phyloP scores from a whole-genome alignment of 2,329 filamentous ascomycete species.

The Fusarium vanettenii region DNA sequence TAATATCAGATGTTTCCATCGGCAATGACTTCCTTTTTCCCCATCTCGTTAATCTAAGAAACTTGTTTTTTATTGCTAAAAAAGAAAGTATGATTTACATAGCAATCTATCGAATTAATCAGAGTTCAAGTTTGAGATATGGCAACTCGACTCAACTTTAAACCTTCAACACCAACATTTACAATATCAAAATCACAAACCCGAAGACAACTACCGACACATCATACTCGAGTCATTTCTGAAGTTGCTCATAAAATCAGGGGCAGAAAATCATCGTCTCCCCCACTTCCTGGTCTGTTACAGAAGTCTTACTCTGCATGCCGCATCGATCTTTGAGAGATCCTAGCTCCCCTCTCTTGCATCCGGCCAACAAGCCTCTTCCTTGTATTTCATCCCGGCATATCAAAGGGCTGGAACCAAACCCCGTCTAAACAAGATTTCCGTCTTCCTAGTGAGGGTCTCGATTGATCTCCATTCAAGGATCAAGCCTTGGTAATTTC shows the following conservation, averaged over 20 bases:
- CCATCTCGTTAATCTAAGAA: slow-evolving; percentile 3
- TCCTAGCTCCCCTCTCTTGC: background rate
- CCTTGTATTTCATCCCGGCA: background rate
- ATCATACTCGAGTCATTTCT: background rate
- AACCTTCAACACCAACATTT: background rate
- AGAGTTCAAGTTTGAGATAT: background rate
- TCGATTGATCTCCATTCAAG: background rate
- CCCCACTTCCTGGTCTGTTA: slow-evolving; percentile 1
- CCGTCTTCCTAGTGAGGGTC: background rate
- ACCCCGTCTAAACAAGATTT: background rate
- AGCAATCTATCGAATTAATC: background rate
- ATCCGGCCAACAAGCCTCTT: background rate
- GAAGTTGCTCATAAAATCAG: background rate
- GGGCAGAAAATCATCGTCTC: background rate
- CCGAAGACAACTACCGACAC: background rate
- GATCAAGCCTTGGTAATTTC: background rate
- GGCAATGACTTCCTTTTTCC: background rate
- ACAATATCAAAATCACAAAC: background rate
- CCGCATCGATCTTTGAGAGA: slow-evolving; percentile 3
- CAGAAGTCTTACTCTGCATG: slow-evolving; percentile 5
- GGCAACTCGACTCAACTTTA: background rate
- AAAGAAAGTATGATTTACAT: background rate
- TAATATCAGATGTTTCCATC: background rate
- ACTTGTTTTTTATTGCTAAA: background rate
- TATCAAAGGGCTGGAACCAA: background rate